Percentiles rank a stretch among this genome's conserved stretches.
phyloP scores from a whole-genome alignment of 108 stramenopile genomes.

The Cyclotella atomus region DNA sequence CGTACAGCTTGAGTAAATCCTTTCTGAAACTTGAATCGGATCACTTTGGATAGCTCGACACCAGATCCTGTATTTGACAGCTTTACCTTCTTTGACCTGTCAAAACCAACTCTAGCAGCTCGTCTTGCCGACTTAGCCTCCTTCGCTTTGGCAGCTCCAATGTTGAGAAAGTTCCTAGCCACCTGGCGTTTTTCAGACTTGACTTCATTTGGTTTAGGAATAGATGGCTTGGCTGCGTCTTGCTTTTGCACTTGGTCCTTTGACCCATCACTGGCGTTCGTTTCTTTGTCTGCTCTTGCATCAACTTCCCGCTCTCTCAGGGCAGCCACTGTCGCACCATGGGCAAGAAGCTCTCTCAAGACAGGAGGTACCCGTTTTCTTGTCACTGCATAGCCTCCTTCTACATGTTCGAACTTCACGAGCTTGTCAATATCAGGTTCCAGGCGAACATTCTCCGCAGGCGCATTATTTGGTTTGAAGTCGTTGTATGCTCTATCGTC shows the following conservation, averaged over 20 bases:
- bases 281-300: constrained; percentile 13
- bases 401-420: constrained; percentile 44
- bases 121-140: constrained; percentile 61
- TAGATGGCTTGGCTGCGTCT: constrained; percentile 10
- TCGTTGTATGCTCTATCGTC: constrained; percentile 37
- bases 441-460: constrained; percentile 55
- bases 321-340: constrained; percentile 59
- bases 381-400: background rate
- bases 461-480: constrained; percentile 3
- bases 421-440: constrained; percentile 81
- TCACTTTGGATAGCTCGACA: constrained; percentile 61
- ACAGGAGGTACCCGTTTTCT: constrained; percentile 44
- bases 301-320: constrained; percentile 55
- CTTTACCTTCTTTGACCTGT: constrained; percentile 60
- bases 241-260: constrained; percentile 5
- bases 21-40: constrained; percentile 84
- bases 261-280: background rate
- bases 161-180: constrained; percentile 67
- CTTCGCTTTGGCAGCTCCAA: constrained; percentile 68
- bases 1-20: constrained; percentile 87
- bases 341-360: constrained; percentile 73
- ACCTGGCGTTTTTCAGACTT: constrained; percentile 17
- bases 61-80: constrained; percentile 81
- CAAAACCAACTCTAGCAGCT: constrained; percentile 69
- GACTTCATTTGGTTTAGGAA: constrained; percentile 2